phyloP scores from a whole-genome alignment of 2,329 filamentous ascomycete genomes.

The Penicillium sp. region DNA sequence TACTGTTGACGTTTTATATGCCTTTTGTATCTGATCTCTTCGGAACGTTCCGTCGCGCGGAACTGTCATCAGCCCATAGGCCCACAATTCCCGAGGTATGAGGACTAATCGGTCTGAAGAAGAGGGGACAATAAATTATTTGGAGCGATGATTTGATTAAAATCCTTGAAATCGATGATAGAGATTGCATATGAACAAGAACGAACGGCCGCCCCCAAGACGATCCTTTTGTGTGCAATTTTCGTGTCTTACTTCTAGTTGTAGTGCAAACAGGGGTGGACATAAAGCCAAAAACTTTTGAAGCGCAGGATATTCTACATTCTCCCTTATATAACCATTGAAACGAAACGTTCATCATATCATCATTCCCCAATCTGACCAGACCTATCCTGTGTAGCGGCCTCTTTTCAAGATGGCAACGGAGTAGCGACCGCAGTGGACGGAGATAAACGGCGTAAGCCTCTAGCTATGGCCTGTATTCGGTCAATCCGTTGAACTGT shows the following conservation, averaged over 20 bases:
- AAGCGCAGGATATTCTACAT: not conserved
- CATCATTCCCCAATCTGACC: not conserved
- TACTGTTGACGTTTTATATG: not conserved
- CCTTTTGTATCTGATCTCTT: constrained; percentile 2
- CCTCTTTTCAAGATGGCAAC: not conserved
- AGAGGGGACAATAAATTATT: not conserved
- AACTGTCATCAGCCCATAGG: not conserved
- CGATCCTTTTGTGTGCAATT: not conserved
- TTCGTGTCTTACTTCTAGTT: not conserved
- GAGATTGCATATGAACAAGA: not conserved
- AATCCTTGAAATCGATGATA: not conserved
- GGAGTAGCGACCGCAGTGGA: not conserved
- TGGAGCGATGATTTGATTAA: not conserved
- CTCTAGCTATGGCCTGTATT: not conserved
- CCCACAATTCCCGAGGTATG: not conserved
- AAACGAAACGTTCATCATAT: not conserved
- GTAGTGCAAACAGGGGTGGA: too few species aligned
- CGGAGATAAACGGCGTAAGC: not conserved
- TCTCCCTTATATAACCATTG: not conserved
- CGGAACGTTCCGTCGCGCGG: constrained; percentile 9
- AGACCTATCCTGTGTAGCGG: not conserved
- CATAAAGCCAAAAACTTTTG: not conserved
- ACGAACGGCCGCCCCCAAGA: not conserved
- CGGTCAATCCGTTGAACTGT: not conserved
- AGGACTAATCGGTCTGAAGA: not conserved